Evolutionary conservation across 495 filamentous ascomycete genomes (phyloP), one percentile per base, ranked within the genome.

Genomic region (Penicillium desertorum): DNA sequence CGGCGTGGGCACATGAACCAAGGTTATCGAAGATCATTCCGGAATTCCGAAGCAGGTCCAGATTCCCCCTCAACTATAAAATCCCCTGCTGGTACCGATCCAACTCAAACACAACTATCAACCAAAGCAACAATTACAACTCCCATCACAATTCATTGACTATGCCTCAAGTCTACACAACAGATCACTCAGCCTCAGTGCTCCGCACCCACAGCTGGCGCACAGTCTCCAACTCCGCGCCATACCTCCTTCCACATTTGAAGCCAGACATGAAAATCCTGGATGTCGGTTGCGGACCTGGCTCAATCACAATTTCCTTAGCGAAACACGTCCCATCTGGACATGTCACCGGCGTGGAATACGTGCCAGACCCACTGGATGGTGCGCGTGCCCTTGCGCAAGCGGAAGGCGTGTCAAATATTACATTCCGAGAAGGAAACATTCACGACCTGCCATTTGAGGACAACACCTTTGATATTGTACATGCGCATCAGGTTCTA

Each of bases 241-340:
- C 74, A 27, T 79, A 82, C 57, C 69, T 87, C 8, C 63, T 84
- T 14, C 76, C 73, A 2, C 71, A 79, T 56, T 65, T 86, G 41
- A 65, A 66, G 20, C 75, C 80, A 0, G 46, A 65, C 45, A 66
- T 74, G 60, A 61, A 66, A 9, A 78, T 85, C 53, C 79, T 86
- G 45, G 83, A 86, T 62, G 71, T 85, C 14, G 83, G 83, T 44
- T 86, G 82, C 65, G 82, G 82, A 6, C 83, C 82, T 3, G 82
- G 82, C 14, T 79, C 74, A 48, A 86, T 87, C 50, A 86, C 77
- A 1, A 64, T 76, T 14, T 82, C 80, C 44, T 64, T 86, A 6
- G 82, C 82, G 8, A 60, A 58, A 0, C 67, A 68, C 17, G 77
- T 80, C 0, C 76, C 79, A 3, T 9, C 71, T 14, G 83, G 83